A percentile compares a stretch with the other conserved stretches of the same genome.
These are phyloP conservation scores for Anthoceros angustus DNA, from an alignment of 225 moss, liverwort and hornwort species.

Conservation along the genomic window DNA sequence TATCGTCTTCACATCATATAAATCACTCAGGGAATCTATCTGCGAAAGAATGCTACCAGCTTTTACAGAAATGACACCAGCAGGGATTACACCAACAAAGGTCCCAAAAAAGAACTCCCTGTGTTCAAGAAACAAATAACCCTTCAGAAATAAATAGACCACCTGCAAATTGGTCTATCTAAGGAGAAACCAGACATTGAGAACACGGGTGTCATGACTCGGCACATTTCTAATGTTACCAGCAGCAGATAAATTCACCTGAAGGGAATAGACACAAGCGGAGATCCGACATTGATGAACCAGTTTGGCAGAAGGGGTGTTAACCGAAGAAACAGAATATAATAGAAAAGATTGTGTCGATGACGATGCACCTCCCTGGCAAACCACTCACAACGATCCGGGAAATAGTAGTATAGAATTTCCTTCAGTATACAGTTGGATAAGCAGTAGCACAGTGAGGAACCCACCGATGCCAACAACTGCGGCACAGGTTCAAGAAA, in stretches of 20 bases:
- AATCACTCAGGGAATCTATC: slow-evolving; percentile 33
- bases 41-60: slow-evolving; percentile 41
- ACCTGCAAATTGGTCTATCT: not conserved
- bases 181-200: not conserved
- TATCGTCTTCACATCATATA: slow-evolving; percentile 40
- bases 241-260: slow-evolving; percentile 12
- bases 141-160: not conserved
- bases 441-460: slow-evolving; percentile 36
- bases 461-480: slow-evolving; percentile 32
- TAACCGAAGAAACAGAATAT: slow-evolving; percentile 38
- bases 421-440: slow-evolving; percentile 42
- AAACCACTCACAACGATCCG: slow-evolving; percentile 42
- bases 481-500: slow-evolving; percentile 8
- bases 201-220: not conserved
- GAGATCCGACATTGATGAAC: slow-evolving; percentile 46
- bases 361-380: slow-evolving; percentile 44
- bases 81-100: slow-evolving; percentile 30
- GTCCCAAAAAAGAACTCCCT: slow-evolving; percentile 41
- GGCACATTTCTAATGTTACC: not conserved
- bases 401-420: slow-evolving; percentile 39
- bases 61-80: slow-evolving; percentile 37
- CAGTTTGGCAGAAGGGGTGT: slow-evolving; percentile 44
- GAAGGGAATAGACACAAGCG: slow-evolving; percentile 36
- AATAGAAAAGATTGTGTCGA: slow-evolving; percentile 35
- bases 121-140: slow-evolving; percentile 2